Percentiles rank a stretch among this genome's conserved stretches.
Conservation (phyloP, 495 filamentous ascomycete species). For the Hypoxylon crocopeplum region DNA sequence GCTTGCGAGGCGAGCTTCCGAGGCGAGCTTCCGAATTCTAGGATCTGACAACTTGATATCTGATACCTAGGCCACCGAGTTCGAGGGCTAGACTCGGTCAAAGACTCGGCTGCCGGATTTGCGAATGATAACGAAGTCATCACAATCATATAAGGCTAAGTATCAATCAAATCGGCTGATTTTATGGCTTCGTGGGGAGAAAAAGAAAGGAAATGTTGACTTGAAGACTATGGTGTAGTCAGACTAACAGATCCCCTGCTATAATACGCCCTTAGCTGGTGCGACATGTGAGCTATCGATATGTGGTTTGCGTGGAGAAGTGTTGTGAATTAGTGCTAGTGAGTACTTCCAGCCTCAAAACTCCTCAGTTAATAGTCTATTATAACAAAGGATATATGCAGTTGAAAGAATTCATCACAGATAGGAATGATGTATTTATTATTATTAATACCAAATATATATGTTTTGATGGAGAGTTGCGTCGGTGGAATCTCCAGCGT, state of each 20-base stretch:
- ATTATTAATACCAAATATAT: background rate
- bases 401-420: background rate
- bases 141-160: background rate
- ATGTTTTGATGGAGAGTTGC: background rate
- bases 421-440: background rate
- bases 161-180: too few species aligned
- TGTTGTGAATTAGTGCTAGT: conserved; percentile 32
- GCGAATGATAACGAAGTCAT: background rate
- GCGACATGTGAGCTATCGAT: too few species aligned
- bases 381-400: background rate
- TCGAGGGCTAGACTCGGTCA: background rate
- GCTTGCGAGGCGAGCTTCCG: too few species aligned
- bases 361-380: background rate
- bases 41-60: too few species aligned
- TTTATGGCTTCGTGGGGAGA: background rate
- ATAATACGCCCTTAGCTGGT: too few species aligned
- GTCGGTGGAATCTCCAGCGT: background rate
- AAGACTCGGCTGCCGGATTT: background rate
- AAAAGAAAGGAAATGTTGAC: background rate
- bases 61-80: too few species aligned
- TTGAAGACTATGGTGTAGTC: too few species aligned
- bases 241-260: too few species aligned
- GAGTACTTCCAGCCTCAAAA: conserved; percentile 17
- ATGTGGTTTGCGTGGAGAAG: background rate
- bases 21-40: too few species aligned